A percentile compares a stretch with the other conserved stretches of the same genome.
Evolutionary conservation across 2,329 filamentous ascomycete species (phyloP).

Genomic region (Colletotrichum tamarilloi): DNA sequence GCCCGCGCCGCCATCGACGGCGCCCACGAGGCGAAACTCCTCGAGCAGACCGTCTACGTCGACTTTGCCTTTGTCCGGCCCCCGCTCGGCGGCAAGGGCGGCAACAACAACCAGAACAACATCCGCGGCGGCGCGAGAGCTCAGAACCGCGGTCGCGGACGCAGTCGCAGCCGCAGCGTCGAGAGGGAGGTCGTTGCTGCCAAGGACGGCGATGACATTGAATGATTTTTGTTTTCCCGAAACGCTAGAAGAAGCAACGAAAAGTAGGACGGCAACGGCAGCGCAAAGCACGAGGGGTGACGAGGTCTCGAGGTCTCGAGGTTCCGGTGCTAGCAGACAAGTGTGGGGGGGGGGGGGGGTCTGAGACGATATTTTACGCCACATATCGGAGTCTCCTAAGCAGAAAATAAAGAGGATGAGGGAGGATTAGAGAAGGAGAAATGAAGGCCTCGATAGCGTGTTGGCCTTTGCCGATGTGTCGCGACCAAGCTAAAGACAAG

Average conservation of each 20-base stretch:
- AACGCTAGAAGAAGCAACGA: neutral
- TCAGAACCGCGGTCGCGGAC: constrained; percentile 46
- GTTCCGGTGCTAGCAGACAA: too few species aligned
- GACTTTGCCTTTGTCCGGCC: constrained; percentile 90
- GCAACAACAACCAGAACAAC: constrained; percentile 49
- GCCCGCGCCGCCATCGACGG: constrained; percentile 85
- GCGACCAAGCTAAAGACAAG: neutral
- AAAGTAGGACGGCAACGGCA: neutral
- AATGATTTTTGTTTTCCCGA: neutral
- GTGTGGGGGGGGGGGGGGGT: too few species aligned
- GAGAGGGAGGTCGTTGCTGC: constrained; percentile 14
- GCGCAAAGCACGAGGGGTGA: too few species aligned
- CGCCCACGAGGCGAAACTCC: constrained; percentile 79
- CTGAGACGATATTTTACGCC: too few species aligned
- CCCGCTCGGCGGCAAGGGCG: constrained; percentile 62
- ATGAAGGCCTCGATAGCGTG: neutral
- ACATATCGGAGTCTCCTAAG: too few species aligned
- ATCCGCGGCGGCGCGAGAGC: constrained; percentile 53
- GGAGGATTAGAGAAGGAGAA: too few species aligned
- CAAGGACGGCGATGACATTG: constrained; percentile 15
- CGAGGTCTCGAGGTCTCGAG: too few species aligned
- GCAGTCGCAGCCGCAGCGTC: constrained; percentile 46
- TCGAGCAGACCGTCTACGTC: constrained; percentile 84
- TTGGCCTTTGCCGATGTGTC: constrained; percentile 33
- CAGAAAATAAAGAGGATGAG: too few species aligned